Base-by-base conservation (phyloP, 768 basidiomycete species). In the Leccinum disarticulatum region DNA sequence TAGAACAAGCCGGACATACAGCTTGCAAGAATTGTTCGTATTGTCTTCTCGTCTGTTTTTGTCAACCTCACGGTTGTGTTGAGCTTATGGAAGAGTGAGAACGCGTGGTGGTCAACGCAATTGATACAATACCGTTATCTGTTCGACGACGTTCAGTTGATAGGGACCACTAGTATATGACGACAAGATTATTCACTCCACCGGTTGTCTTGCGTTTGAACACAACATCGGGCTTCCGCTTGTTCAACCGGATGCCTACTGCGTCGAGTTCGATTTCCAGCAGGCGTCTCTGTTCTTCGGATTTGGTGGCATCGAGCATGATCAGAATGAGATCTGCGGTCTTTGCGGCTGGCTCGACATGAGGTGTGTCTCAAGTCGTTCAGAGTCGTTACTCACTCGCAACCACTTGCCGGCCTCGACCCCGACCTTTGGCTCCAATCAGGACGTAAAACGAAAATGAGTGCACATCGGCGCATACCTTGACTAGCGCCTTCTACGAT, bases 321-420 rank as follows among this genome's bases (percentile, higher is more conserved):
- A 96, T 81, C 33, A 98, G 76, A 65, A 98, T 96, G 53, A 98
- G 81, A 75, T 99, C 97, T 6, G 93, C 91, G 8, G 93, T 96
- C 76, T 94, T 91, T 28, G 90, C 90, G 65, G 87, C 87, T 87
- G 56, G 30, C 38, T 14, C 52, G 25, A 52, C 19, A 9, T 75
- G 15, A 68, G 57, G 46, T 27, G 31, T 27, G 13, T 11, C 28
- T 51, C 51, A 30, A 50, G 30, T 25, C 41, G n/a, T 31, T 31
- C 28, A 49, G 25, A 51, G 31, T 13, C 36, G 15, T 27, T 22
- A 68, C 81, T 54, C 67, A 87, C 87, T 97, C 19, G 95, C 88
- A 15, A 99, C 95, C 36, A 99, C 96, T 75, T 99, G 96, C 64
- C 96, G 85, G 31, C 96, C 96, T 65, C 96, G 84, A 11, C 96